phyloP scores from a whole-genome alignment of 768 basidiomycete species.

The Tulasnella sp. region DNA sequence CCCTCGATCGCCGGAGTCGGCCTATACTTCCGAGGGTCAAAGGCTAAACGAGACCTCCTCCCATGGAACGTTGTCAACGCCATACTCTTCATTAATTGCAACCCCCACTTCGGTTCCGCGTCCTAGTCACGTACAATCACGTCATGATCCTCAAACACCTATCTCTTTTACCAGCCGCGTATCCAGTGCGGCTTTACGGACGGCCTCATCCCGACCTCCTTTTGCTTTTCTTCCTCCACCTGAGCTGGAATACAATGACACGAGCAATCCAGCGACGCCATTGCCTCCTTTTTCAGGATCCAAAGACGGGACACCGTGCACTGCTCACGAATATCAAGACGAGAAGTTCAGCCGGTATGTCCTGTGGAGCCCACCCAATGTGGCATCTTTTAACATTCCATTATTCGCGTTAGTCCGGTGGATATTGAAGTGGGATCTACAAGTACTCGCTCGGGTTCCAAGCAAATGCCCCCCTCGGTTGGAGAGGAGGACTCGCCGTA shows the following conservation, averaged over 20 bases:
- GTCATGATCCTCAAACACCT: neutral
- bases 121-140: neutral
- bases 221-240: neutral
- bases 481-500: neutral
- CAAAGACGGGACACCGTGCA: neutral
- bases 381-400: neutral
- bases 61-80: neutral
- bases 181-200: neutral
- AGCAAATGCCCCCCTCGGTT: slow-evolving; percentile 29
- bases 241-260: neutral
- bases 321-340: neutral
- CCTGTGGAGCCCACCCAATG: neutral
- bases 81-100: neutral
- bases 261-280: neutral
- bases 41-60: neutral
- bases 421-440: neutral
- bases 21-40: neutral
- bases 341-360: neutral
- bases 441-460: neutral
- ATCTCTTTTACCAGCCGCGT: neutral
- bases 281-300: neutral
- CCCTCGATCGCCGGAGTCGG: neutral
- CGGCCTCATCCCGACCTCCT: neutral
- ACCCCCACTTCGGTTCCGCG: neutral
- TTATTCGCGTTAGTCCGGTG: neutral